These are phyloP conservation scores for Cynara cardunculus DNA, from an alignment of 129 eudicot genomes.

Conservation along the genomic window DNA sequence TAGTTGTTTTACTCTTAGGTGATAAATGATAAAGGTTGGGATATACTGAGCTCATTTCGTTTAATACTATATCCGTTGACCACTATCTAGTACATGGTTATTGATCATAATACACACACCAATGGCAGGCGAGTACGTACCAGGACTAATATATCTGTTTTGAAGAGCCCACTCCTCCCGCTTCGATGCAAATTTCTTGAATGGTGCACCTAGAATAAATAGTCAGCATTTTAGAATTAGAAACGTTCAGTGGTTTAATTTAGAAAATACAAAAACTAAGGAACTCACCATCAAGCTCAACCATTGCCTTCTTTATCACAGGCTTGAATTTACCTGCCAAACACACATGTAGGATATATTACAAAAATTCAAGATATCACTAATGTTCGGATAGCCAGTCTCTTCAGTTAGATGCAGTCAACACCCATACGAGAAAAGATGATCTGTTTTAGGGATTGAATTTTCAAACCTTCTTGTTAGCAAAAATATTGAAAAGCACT, in stretches of 20 bases:
- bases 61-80: too few relatives aligned
- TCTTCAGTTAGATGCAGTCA: background rate
- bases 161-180: slow-evolving; percentile 89
- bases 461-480: background rate
- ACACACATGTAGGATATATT: background rate
- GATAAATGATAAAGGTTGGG: too few relatives aligned
- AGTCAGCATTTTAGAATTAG: slow-evolving; percentile 2
- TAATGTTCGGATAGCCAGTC: background rate
- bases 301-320: slow-evolving; percentile 99
- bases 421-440: background rate
- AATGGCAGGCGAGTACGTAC: slow-evolving; percentile 33
- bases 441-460: background rate
- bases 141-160: slow-evolving; percentile 85
- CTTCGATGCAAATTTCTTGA: slow-evolving; percentile 76
- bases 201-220: slow-evolving; percentile 73
- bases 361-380: background rate
- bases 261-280: background rate
- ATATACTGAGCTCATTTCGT: background rate
- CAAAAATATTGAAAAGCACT: background rate
- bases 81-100: too few relatives aligned
- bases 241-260: background rate
- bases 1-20: too few relatives aligned
- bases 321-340: slow-evolving; percentile 91
- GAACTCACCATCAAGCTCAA: slow-evolving; percentile 87
- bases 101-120: background rate